Evolutionary conservation across 1,284 basidiomycete genomes (phyloP).

Genomic region (Boletus calvinii): DNA sequence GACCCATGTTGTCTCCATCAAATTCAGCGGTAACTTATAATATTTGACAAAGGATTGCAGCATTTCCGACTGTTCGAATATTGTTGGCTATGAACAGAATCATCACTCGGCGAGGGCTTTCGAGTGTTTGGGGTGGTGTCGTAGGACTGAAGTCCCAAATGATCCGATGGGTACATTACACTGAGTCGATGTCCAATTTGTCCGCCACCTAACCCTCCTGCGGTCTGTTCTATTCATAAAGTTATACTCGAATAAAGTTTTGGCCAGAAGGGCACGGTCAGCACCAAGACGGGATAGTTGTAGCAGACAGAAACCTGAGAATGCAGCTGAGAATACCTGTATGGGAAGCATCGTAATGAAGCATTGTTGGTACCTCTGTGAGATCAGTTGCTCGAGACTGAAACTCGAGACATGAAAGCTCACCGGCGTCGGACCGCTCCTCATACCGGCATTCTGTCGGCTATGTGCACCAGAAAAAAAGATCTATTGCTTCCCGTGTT

Average conservation of each 20-base stretch:
- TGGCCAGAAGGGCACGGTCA: not conserved
- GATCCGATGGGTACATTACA: too few relatives aligned
- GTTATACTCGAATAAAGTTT: not conserved
- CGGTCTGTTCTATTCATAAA: too few relatives aligned
- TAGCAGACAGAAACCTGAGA: too few relatives aligned
- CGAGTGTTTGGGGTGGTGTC: not conserved
- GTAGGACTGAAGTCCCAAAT: too few relatives aligned
- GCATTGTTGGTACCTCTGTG: not conserved
- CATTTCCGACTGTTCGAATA: not conserved
- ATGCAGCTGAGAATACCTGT: too few relatives aligned
- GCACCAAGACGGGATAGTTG: not conserved
- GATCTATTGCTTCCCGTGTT: not conserved
- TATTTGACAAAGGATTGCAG: conserved; percentile 21
- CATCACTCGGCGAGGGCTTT: not conserved
- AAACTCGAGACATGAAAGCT: conserved; percentile 5
- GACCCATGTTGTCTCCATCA: conserved; percentile 2
- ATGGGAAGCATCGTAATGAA: too few relatives aligned
- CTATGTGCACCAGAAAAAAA: not conserved
- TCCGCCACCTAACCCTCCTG: not conserved
- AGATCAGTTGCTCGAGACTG: not conserved
- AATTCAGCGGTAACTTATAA: conserved; percentile 22
- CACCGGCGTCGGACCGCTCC: not conserved
- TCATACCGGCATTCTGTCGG: not conserved
- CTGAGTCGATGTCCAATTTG: not conserved
- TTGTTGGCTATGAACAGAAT: not conserved